Evolutionary conservation across 306 rosid species (phyloP).

Genomic region (Ziziphus jujuba): DNA sequence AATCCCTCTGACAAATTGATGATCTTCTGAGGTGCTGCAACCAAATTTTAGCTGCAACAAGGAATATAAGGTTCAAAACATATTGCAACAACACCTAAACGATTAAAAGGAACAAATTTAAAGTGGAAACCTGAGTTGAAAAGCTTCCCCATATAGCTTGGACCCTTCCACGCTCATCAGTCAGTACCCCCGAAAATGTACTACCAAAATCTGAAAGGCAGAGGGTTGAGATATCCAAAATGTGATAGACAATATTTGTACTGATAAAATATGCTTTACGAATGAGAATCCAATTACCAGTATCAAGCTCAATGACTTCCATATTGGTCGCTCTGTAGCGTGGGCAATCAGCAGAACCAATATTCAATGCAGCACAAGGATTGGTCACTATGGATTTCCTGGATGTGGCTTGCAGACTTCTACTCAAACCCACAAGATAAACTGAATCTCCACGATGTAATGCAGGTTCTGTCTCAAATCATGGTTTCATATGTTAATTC

Average conservation of each 20-base stretch:
- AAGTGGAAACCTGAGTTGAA: slow-evolving; percentile 84
- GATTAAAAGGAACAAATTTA: background rate
- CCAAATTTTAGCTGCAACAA: slow-evolving; percentile 76
- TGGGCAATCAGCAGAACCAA: slow-evolving; percentile 88
- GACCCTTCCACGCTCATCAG: slow-evolving; percentile 92
- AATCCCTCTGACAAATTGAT: slow-evolving; percentile 92
- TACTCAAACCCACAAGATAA: slow-evolving; percentile 87
- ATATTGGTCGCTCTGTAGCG: slow-evolving; percentile 93
- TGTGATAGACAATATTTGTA: slow-evolving; percentile 12
- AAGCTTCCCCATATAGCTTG: slow-evolving; percentile 99
- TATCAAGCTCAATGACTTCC: slow-evolving; percentile 99
- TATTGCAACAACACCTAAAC: slow-evolving; percentile 2
- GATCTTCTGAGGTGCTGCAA: slow-evolving; percentile 82
- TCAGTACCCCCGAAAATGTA: slow-evolving; percentile 87
- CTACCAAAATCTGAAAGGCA: slow-evolving; percentile 81
- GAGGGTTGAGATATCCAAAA: slow-evolving; percentile 16
- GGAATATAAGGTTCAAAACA: slow-evolving; percentile 30
- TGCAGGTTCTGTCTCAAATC: slow-evolving; percentile 68
- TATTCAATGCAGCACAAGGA: slow-evolving; percentile 90
- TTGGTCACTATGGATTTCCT: slow-evolving; percentile 94
- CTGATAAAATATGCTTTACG: slow-evolving; percentile 10
- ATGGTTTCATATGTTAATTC: slow-evolving; percentile 1
- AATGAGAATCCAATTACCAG: slow-evolving; percentile 50
- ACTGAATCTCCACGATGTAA: slow-evolving; percentile 91
- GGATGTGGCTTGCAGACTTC: slow-evolving; percentile 99